Conservation (phyloP, 805 yeast genomes). For the Kluyveromyces wickerhamii region DNA sequence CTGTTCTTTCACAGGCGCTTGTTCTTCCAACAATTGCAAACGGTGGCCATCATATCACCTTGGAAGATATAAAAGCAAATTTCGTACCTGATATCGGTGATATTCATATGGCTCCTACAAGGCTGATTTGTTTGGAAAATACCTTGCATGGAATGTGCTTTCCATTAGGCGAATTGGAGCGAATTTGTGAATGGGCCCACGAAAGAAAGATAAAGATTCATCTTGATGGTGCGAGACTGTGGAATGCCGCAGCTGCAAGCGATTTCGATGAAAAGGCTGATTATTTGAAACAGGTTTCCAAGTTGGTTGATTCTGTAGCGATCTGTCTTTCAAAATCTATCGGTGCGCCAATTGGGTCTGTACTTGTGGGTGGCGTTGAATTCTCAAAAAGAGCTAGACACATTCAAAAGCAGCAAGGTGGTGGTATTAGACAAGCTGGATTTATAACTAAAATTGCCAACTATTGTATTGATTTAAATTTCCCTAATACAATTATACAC, state of each 20-base stretch:
- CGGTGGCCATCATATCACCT: conserved; percentile 59
- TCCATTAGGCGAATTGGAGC: conserved; percentile 61
- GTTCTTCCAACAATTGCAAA: conserved; percentile 62
- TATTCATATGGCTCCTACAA: conserved; percentile 74
- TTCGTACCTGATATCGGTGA: conserved; percentile 58
- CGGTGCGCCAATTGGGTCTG: conserved; percentile 82
- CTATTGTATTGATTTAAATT: conserved; percentile 39
- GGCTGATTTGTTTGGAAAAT: conserved; percentile 67
- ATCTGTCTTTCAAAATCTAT: conserved; percentile 71
- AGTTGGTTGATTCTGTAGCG: conserved; percentile 66
- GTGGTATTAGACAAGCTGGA: conserved; percentile 79
- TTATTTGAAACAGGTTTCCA: conserved; percentile 54
- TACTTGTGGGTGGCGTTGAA: conserved; percentile 51
- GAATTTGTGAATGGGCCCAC: conserved; percentile 56
- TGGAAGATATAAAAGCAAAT: conserved; percentile 55
- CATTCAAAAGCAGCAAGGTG: conserved; percentile 77
- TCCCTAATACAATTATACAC: conserved; percentile 45
- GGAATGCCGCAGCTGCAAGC: conserved; percentile 52
- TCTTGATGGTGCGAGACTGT: conserved; percentile 77
- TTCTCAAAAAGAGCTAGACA: conserved; percentile 59
- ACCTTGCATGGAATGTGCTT: conserved; percentile 65
- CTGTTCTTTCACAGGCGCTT: conserved; percentile 76
- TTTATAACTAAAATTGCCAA: conserved; percentile 60
- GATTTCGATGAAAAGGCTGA: conserved; percentile 30
- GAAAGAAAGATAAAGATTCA: conserved; percentile 50